phyloP scores from a whole-genome alignment of 176 grass and related monocot species.

The Dendrocalamus sinicus region DNA sequence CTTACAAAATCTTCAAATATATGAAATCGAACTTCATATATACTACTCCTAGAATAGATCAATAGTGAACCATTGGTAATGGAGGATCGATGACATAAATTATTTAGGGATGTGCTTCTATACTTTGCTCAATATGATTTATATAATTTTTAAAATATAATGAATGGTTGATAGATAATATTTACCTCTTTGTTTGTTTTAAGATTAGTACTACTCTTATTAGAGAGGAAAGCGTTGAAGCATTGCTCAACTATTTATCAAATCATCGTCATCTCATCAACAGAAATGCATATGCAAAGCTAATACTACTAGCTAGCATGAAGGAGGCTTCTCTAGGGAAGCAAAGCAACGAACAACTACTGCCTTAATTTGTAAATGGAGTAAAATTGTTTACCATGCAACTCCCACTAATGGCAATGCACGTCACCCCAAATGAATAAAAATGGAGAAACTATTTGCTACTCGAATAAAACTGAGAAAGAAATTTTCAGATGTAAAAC shows the following conservation, averaged over 20 bases:
- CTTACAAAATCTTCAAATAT: neutral
- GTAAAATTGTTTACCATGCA: neutral
- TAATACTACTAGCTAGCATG: neutral
- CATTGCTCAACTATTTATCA: neutral
- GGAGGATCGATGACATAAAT: neutral
- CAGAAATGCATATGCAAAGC: neutral
- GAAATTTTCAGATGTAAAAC: neutral
- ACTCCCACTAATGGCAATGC: neutral
- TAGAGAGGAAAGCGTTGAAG: accelerated
- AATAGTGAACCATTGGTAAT: neutral
- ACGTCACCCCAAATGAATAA: neutral
- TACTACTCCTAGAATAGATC: neutral
- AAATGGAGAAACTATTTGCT: neutral
- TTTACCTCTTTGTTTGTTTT: too few species aligned
- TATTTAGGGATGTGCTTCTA: neutral
- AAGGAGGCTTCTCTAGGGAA: neutral
- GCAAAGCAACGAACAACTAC: neutral
- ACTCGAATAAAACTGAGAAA: neutral
- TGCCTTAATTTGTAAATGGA: neutral
- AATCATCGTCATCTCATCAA: neutral
- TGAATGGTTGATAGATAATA: too few species aligned
- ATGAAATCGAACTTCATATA: neutral
- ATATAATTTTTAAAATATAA: too few species aligned
- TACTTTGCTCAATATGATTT: too few species aligned
- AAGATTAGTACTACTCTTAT: too few species aligned